Evolutionary conservation across 2,329 filamentous ascomycete species (phyloP).

Genomic region (Alternaria alternata): DNA sequence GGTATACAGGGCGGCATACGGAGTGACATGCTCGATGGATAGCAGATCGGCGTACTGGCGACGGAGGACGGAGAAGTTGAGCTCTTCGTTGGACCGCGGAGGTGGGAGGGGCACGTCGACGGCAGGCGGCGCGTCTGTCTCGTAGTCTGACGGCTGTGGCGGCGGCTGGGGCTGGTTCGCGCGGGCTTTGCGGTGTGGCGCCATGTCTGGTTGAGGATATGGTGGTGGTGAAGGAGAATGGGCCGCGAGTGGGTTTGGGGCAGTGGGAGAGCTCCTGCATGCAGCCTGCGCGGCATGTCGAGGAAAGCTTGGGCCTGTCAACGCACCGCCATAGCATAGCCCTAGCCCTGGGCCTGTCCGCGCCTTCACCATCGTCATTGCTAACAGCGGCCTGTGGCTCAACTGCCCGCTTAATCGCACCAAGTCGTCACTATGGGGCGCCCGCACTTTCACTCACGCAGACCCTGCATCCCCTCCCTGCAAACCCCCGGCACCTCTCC

Average conservation of each 20-base stretch:
- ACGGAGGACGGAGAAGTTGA: conserved; percentile 85
- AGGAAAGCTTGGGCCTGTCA: conserved; percentile 12
- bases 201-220: conserved; percentile 29
- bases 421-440: conserved; percentile 16
- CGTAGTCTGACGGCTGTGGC: conserved; percentile 63
- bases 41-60: conserved; percentile 80
- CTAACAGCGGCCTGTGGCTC: conserved; percentile 18
- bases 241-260: not conserved
- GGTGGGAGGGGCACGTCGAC: conserved; percentile 54
- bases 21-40: conserved; percentile 79
- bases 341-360: conserved; percentile 5
- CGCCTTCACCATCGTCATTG: conserved; percentile 22
- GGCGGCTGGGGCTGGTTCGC: conserved; percentile 41
- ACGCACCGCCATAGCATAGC: not conserved
- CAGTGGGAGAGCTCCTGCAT: too few species aligned
- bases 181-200: conserved; percentile 43
- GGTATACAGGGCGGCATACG: conserved; percentile 85
- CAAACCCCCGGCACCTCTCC: not conserved
- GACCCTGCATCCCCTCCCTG: not conserved
- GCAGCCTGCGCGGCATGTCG: not conserved
- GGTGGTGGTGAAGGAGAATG: not conserved
- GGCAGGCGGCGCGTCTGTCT: conserved; percentile 56
- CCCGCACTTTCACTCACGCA: conserved; percentile 1
- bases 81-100: conserved; percentile 77
- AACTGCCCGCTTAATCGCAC: conserved; percentile 19